Base-by-base conservation (phyloP, 495 filamentous ascomycete species). In the Hyaloscypha finlandica region DNA sequence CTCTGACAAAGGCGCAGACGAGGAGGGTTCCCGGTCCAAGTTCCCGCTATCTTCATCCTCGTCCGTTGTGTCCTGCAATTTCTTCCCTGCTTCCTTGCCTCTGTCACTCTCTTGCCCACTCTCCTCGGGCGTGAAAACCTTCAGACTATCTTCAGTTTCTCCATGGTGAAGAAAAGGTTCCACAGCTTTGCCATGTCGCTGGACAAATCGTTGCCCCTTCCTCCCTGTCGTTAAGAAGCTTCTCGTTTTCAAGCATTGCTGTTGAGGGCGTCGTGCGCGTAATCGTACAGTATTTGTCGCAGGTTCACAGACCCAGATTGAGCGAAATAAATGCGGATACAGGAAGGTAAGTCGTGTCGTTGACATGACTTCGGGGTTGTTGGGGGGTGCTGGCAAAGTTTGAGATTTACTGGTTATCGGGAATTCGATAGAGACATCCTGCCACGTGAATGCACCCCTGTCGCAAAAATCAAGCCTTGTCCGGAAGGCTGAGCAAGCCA, bases 321-420 rank as follows among this genome's bases (percentile, higher is more conserved):
- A 58, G 53, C 57, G 73, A 78, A 88, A 89, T 56, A 91, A 77
- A 68, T 90, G 86, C 42, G 90, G 90, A 71, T 93, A 93, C 19
- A 93, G 82, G 71, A 93, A 93, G 4, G 86, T 86, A 37, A 94
- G 81, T 70, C 91, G 82, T 58, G 81, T 80, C 11, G 85, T 81
- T 59, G 89, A 85, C 91, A 94, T 94, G 68, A 68, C 75, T 67
- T 52, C 20, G 8, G n/a, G 48, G 37, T 53, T 61, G 69, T 37
- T 62, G 56, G 48, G 25, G 30, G 39, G 22, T 25, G 48, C 56
- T 65, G 33, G 14, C 45, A 61, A 70, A 60, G 52, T 66, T 67
- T n/a, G 60, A 54, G 32, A 62, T 69, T 25, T 55, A 12, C 37
- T 52, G 52, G 33, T 25, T 59, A 31, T 63, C 53, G 53, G 22